Base-by-base conservation (phyloP, 2,329 filamentous ascomycete genomes). In the Plectosphaerella cucumerina region DNA sequence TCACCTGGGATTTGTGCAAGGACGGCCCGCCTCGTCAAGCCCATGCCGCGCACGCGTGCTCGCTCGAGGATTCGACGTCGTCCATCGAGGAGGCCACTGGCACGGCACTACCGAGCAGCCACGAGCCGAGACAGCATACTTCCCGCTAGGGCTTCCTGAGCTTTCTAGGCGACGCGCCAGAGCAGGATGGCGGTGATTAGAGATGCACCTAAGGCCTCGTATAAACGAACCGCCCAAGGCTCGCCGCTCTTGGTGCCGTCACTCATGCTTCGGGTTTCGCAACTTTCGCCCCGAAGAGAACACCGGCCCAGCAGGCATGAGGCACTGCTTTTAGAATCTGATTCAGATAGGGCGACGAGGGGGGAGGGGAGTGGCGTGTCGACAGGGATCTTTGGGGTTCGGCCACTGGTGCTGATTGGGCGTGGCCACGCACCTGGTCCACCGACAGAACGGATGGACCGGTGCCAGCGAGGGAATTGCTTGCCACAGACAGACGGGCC, bases 401-500 rank as follows among this genome's bases (percentile, higher is more conserved):
- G 10, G n/a, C 15, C 5, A n/a, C 39, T 20, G 12, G 26, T 31
- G n/a, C 43, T 31, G 43, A 45, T 45, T 45, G 43, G 48, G 42
- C 44, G 53, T 39, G 47, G 23, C 42, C 51, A 50, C n/a, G 39
- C 9, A 42, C 39, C n/a, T 42, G 26, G 26, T 20, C 17, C 39
- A 18, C 39, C 5, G 8, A 42, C 4, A 12, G 39, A 42, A 18
- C 39, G 39, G 18, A 20, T 42, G 39, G 18, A 37, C 35, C 18
- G n/a, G 39, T 17, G 39, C 8, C 26, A 31, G 39, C 39, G 39
- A 42, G 18, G 39, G 39, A 42, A 18, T 42, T 42, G 39, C 39
- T 42, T 20, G 39, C 39, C 39, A 39, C 15, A 39, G 14, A n/a
- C n/a, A n/a, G n/a, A n/a, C n/a, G 35, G 4, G 35, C 12, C 17